Percentiles rank a stretch among this genome's conserved stretches.
Conservation (phyloP, 2,329 filamentous ascomycete genomes). For the Penicillium sp. region DNA sequence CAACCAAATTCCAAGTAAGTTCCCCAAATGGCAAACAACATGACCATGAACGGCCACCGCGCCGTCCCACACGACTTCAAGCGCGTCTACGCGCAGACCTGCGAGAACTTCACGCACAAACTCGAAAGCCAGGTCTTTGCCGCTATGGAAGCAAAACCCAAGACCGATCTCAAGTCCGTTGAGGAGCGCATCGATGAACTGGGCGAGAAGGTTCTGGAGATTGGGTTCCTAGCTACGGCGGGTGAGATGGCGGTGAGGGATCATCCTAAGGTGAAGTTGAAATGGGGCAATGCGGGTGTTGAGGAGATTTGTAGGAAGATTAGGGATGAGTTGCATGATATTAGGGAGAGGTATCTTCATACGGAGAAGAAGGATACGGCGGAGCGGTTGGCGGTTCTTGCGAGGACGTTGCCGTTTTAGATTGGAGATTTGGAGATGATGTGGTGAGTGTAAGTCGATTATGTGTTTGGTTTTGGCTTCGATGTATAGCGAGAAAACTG, state of each 20-base stretch:
- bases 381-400: background rate
- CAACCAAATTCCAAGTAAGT: background rate
- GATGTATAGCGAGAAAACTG: too few relatives aligned
- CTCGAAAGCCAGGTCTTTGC: slow-evolving; percentile 2
- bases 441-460: too few relatives aligned
- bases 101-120: slow-evolving; percentile 3
- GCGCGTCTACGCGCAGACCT: background rate
- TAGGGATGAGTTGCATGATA: background rate
- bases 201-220: background rate
- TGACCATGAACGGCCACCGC: background rate
- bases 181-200: background rate
- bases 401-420: slow-evolving; percentile 1
- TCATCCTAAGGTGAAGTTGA: background rate
- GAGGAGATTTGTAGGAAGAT: slow-evolving; percentile 6
- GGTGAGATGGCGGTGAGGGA: background rate
- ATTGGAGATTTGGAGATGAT: background rate
- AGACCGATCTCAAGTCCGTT: background rate
- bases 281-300: background rate
- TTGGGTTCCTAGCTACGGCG: background rate
- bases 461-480: too few relatives aligned
- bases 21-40: background rate
- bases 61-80: background rate
- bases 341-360: background rate
- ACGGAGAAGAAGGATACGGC: background rate
- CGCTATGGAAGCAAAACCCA: background rate